Conservation (phyloP, 768 basidiomycete genomes). For the Galerina sulciceps region DNA sequence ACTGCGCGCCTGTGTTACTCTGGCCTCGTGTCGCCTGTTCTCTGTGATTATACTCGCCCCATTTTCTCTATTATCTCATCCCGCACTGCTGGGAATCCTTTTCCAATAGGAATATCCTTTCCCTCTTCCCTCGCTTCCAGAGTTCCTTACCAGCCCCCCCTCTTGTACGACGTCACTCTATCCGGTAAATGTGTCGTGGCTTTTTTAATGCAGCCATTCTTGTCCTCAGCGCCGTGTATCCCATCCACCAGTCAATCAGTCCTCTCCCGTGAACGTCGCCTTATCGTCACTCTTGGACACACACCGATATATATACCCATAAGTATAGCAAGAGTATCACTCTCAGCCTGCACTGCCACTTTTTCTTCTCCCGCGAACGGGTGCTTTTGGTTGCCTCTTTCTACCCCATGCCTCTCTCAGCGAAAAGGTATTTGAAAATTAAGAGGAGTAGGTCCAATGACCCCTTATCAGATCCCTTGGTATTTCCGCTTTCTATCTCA, state of each 20-base stretch:
- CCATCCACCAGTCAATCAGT: slow-evolving; percentile 6
- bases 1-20: slow-evolving; percentile 25
- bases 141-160: background rate
- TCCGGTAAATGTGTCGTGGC: background rate
- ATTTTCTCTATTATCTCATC: slow-evolving; percentile 1
- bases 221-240: slow-evolving; percentile 2
- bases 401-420: too few relatives aligned
- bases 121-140: background rate
- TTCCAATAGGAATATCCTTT: slow-evolving; percentile 8
- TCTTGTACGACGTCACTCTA: background rate
- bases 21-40: slow-evolving; percentile 27
- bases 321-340: too few relatives aligned
- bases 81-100: slow-evolving; percentile 9
- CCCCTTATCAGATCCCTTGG: background rate
- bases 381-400: too few relatives aligned
- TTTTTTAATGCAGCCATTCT: background rate
- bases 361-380: slow-evolving; percentile 16
- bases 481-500: background rate
- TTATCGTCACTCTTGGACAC: background rate
- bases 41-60: slow-evolving; percentile 4
- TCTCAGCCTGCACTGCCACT: background rate
- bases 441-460: background rate
- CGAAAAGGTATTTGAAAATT: background rate
- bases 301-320: too few relatives aligned
- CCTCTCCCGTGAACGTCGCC: background rate